Evolutionary conservation across 176 grass and related monocot species (phyloP).

Genomic region (Thinopyrum elongatum): DNA sequence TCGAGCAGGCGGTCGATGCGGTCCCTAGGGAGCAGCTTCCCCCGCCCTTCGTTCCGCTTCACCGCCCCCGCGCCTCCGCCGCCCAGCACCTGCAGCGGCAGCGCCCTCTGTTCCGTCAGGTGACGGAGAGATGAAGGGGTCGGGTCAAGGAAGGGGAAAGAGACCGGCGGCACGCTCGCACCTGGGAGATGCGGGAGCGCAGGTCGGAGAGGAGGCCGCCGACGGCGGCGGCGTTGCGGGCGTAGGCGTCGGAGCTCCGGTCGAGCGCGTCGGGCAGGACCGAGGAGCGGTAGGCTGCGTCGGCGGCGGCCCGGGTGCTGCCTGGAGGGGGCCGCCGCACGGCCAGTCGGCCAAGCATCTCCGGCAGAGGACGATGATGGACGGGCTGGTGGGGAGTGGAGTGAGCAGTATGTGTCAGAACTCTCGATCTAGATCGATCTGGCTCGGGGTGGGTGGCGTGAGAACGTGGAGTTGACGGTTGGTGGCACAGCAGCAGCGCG

Average conservation of each 20-base stretch:
- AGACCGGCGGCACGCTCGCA: too few relatives aligned
- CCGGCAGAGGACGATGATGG: background rate
- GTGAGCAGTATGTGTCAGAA: too few relatives aligned
- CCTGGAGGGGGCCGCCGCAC: background rate
- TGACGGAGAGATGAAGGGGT: too few relatives aligned
- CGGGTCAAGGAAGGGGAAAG: too few relatives aligned
- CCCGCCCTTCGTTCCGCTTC: slow-evolving; percentile 60
- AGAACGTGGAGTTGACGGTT: too few relatives aligned
- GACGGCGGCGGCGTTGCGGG: slow-evolving; percentile 58
- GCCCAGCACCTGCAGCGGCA: too few relatives aligned
- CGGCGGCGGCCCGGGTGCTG: background rate
- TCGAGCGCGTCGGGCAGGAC: slow-evolving; percentile 64
- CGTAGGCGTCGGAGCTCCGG: slow-evolving; percentile 53
- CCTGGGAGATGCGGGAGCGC: too few relatives aligned
- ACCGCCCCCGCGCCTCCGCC: slow-evolving; percentile 76
- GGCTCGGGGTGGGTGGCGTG: too few relatives aligned
- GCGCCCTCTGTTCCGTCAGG: too few relatives aligned
- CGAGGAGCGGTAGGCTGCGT: background rate
- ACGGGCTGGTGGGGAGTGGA: background rate
- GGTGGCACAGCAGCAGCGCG: too few relatives aligned
- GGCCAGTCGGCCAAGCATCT: slow-evolving; percentile 32
- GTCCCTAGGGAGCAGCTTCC: slow-evolving; percentile 34
- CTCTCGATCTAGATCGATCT: too few relatives aligned
- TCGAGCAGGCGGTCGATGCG: slow-evolving; percentile 81
- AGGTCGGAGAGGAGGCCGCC: slow-evolving; percentile 65